A percentile compares a stretch with the other conserved stretches of the same genome.
phyloP scores from a whole-genome alignment of 495 filamentous ascomycete genomes.

The Penicillium steckii region DNA sequence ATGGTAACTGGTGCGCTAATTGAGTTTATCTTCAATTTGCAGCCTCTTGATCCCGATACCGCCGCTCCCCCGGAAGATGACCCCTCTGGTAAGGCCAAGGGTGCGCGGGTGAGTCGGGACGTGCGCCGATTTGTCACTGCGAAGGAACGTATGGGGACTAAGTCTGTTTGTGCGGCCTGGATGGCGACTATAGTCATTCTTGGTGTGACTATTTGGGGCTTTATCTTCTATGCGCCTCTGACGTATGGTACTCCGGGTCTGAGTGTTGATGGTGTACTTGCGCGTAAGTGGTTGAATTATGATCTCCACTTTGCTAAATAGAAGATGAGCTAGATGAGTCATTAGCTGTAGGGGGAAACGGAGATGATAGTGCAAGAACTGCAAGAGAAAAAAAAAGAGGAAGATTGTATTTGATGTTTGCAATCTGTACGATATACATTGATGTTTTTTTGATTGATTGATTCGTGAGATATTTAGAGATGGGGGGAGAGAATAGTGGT shows the following conservation, averaged over 20 bases:
- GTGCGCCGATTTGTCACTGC: constrained; percentile 59
- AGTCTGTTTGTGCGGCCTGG: constrained; percentile 78
- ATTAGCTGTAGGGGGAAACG: neutral
- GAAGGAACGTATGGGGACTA: constrained; percentile 74
- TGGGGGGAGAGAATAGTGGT: no score
- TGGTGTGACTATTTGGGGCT: constrained; percentile 67
- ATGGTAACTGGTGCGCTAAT: constrained; percentile 93
- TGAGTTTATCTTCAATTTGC: constrained; percentile 93
- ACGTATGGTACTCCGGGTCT: constrained; percentile 97
- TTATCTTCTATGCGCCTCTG: constrained; percentile 89
- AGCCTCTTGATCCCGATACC: constrained; percentile 56
- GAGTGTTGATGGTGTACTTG: constrained; percentile 71
- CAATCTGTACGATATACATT: constrained; percentile 13
- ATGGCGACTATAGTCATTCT: constrained; percentile 70
- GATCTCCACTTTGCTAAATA: constrained; percentile 99
- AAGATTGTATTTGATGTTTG: constrained; percentile 2
- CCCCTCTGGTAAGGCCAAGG: constrained; percentile 41
- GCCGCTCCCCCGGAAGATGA: constrained; percentile 48
- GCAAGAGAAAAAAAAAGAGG: neutral
- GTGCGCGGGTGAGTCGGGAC: constrained; percentile 15
- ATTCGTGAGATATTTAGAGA: neutral
- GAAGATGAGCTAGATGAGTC: constrained; percentile 3
- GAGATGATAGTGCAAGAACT: neutral
- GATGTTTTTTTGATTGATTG: neutral
- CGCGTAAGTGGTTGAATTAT: constrained; percentile 93